Base-by-base conservation (phyloP, 2,329 filamentous ascomycete species). In the Apiospora saccharicola region DNA sequence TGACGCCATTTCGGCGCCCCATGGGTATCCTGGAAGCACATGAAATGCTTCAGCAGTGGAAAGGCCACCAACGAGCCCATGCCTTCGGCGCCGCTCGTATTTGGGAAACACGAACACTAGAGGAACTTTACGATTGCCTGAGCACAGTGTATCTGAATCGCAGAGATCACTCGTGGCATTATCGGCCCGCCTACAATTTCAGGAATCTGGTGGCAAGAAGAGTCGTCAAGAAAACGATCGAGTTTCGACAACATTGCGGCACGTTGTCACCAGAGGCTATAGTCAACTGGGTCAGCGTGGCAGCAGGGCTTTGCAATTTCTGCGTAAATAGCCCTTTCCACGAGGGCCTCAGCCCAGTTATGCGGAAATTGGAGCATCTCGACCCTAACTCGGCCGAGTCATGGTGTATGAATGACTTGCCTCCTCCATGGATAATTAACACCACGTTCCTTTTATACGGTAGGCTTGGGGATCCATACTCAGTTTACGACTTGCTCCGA, bases 401-500 rank as follows among this genome's bases (percentile, higher is more conserved):
- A 8, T 72, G 22, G 19, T 3, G 8, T 22, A 51, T 51, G 57
- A 57, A 68, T 46, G n/a, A 44, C 10, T 22, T n/a, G 6, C 14
- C 24, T n/a, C 26, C 0, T 8, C 16, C 4, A 12, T 4, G 1
- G 16, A 12, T 22, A 2, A 70, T 68, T 37, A 69, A 34, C 46
- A 30, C 57, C 16, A 24, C 51, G 7, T 26, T 16, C 14, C 34
- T 70, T 24, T 37, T 53, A 26, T 37, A 46, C 26, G 43, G 43
- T 16, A 37, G 14, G 6, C 34, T 4, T 14, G 70, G 46, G 10
- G 46, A 51, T 4, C 14, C 24, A n/a, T 70, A 72, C 57, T 70
- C 71, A 12, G 68, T 72, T 19, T 72, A 72, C 57, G 68, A 72
- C 22, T 68, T 72, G 14, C n/a, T 72, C 1, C 30, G 68, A 37